Base-by-base conservation (phyloP, 495 filamentous ascomycete genomes). In the Penicillium antarcticum region DNA sequence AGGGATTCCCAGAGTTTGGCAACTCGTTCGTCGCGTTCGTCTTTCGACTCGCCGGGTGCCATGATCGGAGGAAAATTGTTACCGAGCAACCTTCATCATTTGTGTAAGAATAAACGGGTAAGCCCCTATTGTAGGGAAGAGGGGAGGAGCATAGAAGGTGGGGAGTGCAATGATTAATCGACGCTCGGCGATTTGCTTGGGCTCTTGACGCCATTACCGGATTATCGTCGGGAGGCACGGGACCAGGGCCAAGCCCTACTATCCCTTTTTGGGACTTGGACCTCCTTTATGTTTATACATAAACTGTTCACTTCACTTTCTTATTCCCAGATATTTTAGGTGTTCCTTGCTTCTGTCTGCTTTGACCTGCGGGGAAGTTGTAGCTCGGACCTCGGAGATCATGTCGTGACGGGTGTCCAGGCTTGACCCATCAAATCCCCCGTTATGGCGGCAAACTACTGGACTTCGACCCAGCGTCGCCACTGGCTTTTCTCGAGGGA, bases 401-500 rank as follows among this genome's bases (percentile, higher is more conserved):
- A 43, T 48, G 32, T 52, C 38, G 10, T 33, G 40, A 45, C 31
- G 21, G 10, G 24, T 42, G 38, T 36, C 18, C 23, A 42, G 42
- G n/a, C 10, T 42, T 24, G 29, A 34, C 32, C 31, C 38, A 49
- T 42, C 47, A 41, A 42, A 17, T 36, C 19, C 35, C 45, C 45
- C 36, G 53, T 38, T 37, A 98, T 98, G 94, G 91, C 94, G 45
- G 89, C 92, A 60, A 97, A 94, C 69, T 98, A 88, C 71, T 98
- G 95, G 94, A 87, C 87, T 48, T 97, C 92, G 42, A 91, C 91
- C 13, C 94, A 98, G 71, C 81, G 87, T 46, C 83, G 80, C 56
- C 80, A 88, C 70, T 98, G 95, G 95, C 85, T 89, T 51, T 97
- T 94, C 72, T 83, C 91, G 35, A 84, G 87, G 57, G 82, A 87